phyloP scores from a whole-genome alignment of 129 eudicot genomes.

The Daucus carota region DNA sequence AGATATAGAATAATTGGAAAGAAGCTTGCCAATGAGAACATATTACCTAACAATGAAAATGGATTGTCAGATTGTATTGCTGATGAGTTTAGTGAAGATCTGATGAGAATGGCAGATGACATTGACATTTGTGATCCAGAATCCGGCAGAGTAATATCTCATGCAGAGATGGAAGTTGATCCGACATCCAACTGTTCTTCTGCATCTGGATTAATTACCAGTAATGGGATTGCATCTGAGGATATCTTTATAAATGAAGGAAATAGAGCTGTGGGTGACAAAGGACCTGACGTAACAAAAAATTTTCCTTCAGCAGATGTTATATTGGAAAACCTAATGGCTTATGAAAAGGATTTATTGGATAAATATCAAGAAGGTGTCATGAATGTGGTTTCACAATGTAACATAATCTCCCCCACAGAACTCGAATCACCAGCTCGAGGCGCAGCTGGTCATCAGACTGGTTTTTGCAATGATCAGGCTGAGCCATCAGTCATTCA shows the following conservation, averaged over 20 bases:
- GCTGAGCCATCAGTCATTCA: no score
- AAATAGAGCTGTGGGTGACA: neutral
- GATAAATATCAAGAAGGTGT: neutral
- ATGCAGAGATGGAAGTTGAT: constrained; percentile 13
- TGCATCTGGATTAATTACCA: no score
- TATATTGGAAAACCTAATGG: neutral
- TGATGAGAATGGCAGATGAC: constrained; percentile 1
- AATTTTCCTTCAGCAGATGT: constrained; percentile 6
- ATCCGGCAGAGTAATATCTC: neutral
- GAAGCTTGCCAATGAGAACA: constrained; percentile 6
- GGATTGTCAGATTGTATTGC: neutral
- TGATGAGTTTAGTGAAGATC: constrained; percentile 7
- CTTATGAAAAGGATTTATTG: constrained; percentile 10
- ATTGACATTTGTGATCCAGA: constrained; percentile 2
- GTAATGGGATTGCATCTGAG: no score
- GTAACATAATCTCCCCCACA: no score
- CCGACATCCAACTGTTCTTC: constrained; percentile 9
- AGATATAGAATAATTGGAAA: neutral
- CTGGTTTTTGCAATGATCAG: no score
- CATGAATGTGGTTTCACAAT: no score
- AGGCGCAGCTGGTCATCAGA: no score
- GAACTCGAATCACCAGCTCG: no score
- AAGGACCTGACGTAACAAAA: neutral
- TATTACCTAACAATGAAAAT: neutral
- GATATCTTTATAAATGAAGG: neutral